Conservation (phyloP, 106 monocot species). For the Allium cepa region DNA sequence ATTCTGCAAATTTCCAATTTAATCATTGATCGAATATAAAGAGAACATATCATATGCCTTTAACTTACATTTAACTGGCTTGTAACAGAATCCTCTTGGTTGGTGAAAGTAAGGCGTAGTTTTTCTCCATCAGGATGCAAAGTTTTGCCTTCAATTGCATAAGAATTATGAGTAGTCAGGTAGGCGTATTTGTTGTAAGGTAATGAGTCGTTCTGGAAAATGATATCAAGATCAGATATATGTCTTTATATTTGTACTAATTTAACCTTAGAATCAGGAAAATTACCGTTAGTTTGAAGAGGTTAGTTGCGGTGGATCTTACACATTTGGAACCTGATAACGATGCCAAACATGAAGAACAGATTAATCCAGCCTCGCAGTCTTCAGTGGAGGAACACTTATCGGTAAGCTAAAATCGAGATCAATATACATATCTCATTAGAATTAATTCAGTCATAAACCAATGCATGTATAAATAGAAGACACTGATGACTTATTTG, state of each 20-base stretch:
- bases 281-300: constrained; percentile 27
- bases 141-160: constrained; percentile 63
- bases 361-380: constrained; percentile 34
- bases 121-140: constrained; percentile 51
- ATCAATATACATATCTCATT: too few species aligned
- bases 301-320: constrained; percentile 18
- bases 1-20: constrained; percentile 23
- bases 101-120: constrained; percentile 41
- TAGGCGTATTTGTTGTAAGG: constrained; percentile 88
- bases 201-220: constrained; percentile 58
- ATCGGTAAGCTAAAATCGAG: constrained; percentile 15
- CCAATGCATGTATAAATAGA: too few species aligned
- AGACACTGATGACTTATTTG: too few species aligned
- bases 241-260: too few species aligned
- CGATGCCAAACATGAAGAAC: constrained; percentile 26
- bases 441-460: too few species aligned
- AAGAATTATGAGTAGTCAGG: constrained; percentile 85
- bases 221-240: too few species aligned
- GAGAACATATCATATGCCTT: background rate
- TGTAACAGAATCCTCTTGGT: constrained; percentile 78
- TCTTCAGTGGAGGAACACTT: constrained; percentile 15
- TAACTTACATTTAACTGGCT: constrained; percentile 53
- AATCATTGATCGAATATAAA: background rate
- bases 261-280: background rate
- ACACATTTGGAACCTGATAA: constrained; percentile 35